Base-by-base conservation (phyloP, 2,329 filamentous ascomycete species). In the Polytolypa hystricis region DNA sequence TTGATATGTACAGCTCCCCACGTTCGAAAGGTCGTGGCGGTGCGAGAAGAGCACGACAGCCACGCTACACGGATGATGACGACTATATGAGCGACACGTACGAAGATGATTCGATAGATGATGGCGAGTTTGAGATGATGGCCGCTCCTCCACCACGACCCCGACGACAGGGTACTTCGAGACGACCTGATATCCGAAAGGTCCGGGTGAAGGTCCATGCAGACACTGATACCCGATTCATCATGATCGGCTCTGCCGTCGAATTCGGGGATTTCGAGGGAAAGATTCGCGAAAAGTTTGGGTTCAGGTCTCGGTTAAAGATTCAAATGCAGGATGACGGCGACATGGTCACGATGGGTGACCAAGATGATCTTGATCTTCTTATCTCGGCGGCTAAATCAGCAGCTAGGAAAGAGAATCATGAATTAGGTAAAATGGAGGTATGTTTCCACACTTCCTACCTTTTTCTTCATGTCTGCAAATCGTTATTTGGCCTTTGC, bases 331-430 rank as follows among this genome's bases (percentile, higher is more conserved):
- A 91, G 67, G 91, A 96, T 48, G 70, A 80, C 38, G 82, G 81
- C 3, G 89, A 96, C 53, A 89, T 95, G 82, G 93, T 98, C 53
- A 95, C 89, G 20, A 81, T 98, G 75, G 86, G 82, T 19, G 91
- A 98, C 58, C 84, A 95, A 59, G 91, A 98, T 53, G 91, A 98
- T 64, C 63, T 95, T 44, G 87, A 96, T 34, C 83, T 95, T 77
- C 78, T 84, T 18, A 70, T 96, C 37, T 72, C 74, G 57, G 73
- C 68, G 31, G 78, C 79, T 5, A 83, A 77, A 58, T 72, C 73
- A 33, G 64, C 67, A 41, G 86, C 82, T 32, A 75, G 70, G 61
- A 82, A 74, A 58, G 81, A 89, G 55, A 74, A 78, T 50, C 70
- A 72, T 44, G 87, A 93, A 44, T 81, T 86, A 67, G 86, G 84